Conservation (phyloP, 225 moss, liverwort and hornwort genomes). For the Pseudoscleropodium purum region DNA sequence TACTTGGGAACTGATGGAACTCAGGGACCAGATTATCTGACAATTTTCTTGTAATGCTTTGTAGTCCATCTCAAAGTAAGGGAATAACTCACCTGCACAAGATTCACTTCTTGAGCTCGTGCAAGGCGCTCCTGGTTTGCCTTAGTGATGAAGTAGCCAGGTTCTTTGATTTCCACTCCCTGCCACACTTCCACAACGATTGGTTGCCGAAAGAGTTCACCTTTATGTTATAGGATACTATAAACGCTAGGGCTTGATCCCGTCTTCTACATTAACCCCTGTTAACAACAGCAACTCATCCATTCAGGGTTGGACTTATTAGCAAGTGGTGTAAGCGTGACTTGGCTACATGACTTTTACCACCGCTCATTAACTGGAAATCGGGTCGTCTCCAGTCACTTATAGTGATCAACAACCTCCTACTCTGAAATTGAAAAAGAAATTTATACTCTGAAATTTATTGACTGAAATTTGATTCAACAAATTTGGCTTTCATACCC, state of each 20-base stretch:
- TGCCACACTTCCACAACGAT: slow-evolving; percentile 17
- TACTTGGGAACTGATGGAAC: neutral
- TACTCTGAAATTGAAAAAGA: neutral
- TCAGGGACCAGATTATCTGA: neutral
- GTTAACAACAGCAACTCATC: neutral
- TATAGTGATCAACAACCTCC: neutral
- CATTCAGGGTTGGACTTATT: neutral
- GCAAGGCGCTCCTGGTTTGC: slow-evolving; percentile 64
- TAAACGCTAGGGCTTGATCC: neutral
- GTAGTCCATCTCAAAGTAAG: neutral
- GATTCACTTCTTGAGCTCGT: slow-evolving; percentile 36
- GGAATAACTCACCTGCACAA: slow-evolving; percentile 40
- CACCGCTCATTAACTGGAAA: neutral
- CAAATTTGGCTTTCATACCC: neutral
- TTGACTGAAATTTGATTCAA: neutral
- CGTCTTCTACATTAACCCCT: neutral
- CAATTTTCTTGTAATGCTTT: neutral
- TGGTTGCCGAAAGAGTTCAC: neutral
- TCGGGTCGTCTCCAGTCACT: neutral
- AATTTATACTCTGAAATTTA: neutral
- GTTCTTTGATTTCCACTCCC: slow-evolving; percentile 65
- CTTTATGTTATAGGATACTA: neutral
- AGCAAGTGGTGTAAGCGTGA: neutral
- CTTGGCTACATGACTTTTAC: neutral
- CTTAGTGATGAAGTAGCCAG: slow-evolving; percentile 65